Conservation (phyloP, 2,329 filamentous ascomycete genomes). For the Triangularia verruculosa region DNA sequence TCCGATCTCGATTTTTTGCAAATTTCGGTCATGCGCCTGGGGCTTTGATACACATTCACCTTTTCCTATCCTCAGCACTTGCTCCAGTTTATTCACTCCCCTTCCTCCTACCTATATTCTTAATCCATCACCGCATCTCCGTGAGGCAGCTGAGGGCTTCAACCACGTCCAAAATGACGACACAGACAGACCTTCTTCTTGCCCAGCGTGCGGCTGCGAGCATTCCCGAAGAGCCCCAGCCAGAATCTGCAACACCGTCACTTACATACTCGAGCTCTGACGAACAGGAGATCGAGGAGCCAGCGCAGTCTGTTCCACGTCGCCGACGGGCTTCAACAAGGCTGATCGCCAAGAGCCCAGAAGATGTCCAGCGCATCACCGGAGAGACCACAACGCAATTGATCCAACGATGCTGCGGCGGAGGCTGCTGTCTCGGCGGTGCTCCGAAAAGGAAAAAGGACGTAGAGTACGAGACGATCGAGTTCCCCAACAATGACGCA, state of each 20-base stretch:
- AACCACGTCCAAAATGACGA: slow-evolving; percentile 33
- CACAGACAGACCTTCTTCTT: slow-evolving; percentile 39
- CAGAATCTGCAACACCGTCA: slow-evolving; percentile 54
- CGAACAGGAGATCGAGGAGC: slow-evolving; percentile 54
- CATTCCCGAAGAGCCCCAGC: slow-evolving; percentile 43
- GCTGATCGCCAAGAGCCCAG: slow-evolving; percentile 61
- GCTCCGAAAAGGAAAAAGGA: slow-evolving; percentile 41
- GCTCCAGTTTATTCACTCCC: slow-evolving; percentile 1
- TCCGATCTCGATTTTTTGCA: slow-evolving; percentile 16
- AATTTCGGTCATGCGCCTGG: slow-evolving; percentile 23
- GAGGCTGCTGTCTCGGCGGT: slow-evolving; percentile 58
- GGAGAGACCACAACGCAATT: slow-evolving; percentile 61
- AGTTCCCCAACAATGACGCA: slow-evolving; percentile 75
- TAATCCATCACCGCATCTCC: not conserved
- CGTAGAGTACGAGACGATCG: slow-evolving; percentile 51
- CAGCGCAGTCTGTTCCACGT: slow-evolving; percentile 44
- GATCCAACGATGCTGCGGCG: slow-evolving; percentile 62
- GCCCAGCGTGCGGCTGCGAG: slow-evolving; percentile 40
- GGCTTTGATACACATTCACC: slow-evolving; percentile 12
- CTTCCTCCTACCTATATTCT: not conserved
- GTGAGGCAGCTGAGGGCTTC: not conserved
- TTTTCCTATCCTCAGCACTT: slow-evolving; percentile 2
- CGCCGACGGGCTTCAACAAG: slow-evolving; percentile 66
- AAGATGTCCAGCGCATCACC: slow-evolving; percentile 61
- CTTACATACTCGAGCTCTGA: slow-evolving; percentile 61